phyloP scores from a whole-genome alignment of 2,329 filamentous ascomycete genomes.

The Hymenoscyphus albidus region DNA sequence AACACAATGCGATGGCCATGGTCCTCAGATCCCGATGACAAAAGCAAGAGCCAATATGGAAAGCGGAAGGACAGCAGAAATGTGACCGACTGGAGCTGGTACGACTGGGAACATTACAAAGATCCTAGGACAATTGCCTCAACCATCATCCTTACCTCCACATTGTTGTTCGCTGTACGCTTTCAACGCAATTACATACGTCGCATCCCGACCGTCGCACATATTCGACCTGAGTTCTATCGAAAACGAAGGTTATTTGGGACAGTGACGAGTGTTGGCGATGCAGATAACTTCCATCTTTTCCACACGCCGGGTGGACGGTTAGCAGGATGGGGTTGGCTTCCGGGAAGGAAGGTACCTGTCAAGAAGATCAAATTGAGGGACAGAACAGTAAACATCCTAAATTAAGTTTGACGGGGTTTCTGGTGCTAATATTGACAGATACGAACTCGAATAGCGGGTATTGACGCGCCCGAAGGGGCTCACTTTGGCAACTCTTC shows the following conservation, averaged over 20 bases:
- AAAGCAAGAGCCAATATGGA: conserved; percentile 36
- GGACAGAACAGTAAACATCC: conserved; percentile 65
- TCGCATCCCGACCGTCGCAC: conserved; percentile 72
- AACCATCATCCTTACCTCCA: conserved; percentile 51
- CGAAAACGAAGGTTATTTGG: conserved; percentile 75
- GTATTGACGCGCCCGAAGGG: conserved; percentile 87
- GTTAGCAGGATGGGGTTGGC: conserved; percentile 87
- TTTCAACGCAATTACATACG: conserved; percentile 76
- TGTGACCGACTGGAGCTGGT: conserved; percentile 37
- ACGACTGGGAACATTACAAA: conserved; percentile 49
- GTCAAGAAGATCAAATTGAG: conserved; percentile 64
- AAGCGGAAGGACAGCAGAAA: conserved; percentile 44
- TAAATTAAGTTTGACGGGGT: not conserved
- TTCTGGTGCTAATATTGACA: conserved; percentile 37
- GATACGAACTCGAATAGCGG: conserved; percentile 86
- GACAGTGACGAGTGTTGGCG: conserved; percentile 86
- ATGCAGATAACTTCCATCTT: conserved; percentile 92
- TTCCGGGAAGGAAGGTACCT: conserved; percentile 63
- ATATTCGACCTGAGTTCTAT: conserved; percentile 73
- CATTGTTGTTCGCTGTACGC: conserved; percentile 50
- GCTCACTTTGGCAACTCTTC: conserved; percentile 87
- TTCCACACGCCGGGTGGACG: conserved; percentile 93
- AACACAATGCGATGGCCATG: conserved; percentile 47
- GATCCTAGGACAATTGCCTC: conserved; percentile 52
- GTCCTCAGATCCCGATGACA: conserved; percentile 35